Conservation (phyloP, 2,329 filamentous ascomycete species). For the Aureobasidium pullulans region DNA sequence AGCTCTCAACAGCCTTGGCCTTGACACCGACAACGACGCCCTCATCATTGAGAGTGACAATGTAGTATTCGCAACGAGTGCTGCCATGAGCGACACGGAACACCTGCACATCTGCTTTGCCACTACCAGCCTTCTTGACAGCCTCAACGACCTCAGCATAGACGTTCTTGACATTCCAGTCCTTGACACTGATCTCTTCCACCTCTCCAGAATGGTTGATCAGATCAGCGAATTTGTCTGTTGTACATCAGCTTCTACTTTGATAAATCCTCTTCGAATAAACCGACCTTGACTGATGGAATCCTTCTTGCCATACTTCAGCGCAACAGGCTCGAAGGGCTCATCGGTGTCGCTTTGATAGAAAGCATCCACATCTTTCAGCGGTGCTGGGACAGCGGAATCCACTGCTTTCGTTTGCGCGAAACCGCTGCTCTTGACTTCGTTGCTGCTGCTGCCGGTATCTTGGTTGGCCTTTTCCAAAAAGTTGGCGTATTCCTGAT, state of each 20-base stretch:
- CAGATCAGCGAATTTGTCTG: constrained; percentile 63
- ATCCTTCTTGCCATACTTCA: constrained; percentile 42
- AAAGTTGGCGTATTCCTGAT: constrained; percentile 78
- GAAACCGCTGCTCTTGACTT: constrained; percentile 18
- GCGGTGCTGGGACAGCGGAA: constrained; percentile 52
- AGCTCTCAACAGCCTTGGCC: constrained; percentile 63
- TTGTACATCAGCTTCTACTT: background rate
- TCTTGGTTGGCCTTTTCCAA: constrained; percentile 80
- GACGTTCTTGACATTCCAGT: constrained; percentile 66
- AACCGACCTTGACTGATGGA: constrained; percentile 46
- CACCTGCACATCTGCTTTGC: constrained; percentile 57
- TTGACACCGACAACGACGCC: constrained; percentile 67
- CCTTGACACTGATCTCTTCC: constrained; percentile 57
- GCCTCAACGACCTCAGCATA: constrained; percentile 65
- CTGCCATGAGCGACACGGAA: constrained; percentile 60
- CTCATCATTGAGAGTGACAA: constrained; percentile 57
- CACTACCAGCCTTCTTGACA: constrained; percentile 56
- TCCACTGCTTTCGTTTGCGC: constrained; percentile 33
- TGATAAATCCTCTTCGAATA: background rate
- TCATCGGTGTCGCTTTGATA: constrained; percentile 82
- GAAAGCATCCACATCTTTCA: constrained; percentile 53
- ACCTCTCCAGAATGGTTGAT: constrained; percentile 55
- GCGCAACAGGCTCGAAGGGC: constrained; percentile 68
- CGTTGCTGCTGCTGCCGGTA: constrained; percentile 28
- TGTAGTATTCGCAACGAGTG: constrained; percentile 69